phyloP scores from a whole-genome alignment of 1,139 yeast species.

The Nakaseomyces uthaithaninus region DNA sequence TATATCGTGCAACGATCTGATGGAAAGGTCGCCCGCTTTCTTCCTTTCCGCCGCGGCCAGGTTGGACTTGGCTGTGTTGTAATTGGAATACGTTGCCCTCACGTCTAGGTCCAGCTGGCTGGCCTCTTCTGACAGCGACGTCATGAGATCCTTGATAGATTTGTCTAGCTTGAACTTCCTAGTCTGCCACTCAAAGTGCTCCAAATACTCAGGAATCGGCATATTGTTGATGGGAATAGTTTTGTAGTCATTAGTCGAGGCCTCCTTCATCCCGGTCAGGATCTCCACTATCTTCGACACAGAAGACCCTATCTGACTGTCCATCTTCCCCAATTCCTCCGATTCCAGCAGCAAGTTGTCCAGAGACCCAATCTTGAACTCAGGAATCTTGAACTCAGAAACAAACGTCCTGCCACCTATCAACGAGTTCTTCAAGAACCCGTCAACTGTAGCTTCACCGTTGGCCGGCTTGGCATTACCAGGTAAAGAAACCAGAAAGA shows the following conservation, averaged over 20 bases:
- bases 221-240: constrained; percentile 42
- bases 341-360: constrained; percentile 86
- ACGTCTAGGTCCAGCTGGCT: constrained; percentile 77
- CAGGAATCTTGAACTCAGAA: constrained; percentile 55
- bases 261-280: constrained; percentile 43
- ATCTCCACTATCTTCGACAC: constrained; percentile 72
- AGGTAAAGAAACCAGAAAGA: constrained; percentile 42
- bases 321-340: constrained; percentile 79
- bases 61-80: constrained; percentile 75
- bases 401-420: constrained; percentile 33
- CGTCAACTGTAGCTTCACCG: constrained; percentile 35
- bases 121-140: constrained; percentile 66
- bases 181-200: constrained; percentile 77
- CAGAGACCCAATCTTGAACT: constrained; percentile 87
- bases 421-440: constrained; percentile 34
- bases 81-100: constrained; percentile 56
- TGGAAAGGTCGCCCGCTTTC: constrained; percentile 87
- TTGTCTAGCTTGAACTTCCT: constrained; percentile 80
- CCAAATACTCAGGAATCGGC: constrained; percentile 51
- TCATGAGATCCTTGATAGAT: constrained; percentile 68
- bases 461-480: constrained; percentile 42
- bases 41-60: constrained; percentile 84
- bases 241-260: constrained; percentile 41
- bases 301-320: constrained; percentile 60
- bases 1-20: constrained; percentile 80